Conservation (phyloP, 2,329 filamentous ascomycete species). For the Alternaria consortialis region DNA sequence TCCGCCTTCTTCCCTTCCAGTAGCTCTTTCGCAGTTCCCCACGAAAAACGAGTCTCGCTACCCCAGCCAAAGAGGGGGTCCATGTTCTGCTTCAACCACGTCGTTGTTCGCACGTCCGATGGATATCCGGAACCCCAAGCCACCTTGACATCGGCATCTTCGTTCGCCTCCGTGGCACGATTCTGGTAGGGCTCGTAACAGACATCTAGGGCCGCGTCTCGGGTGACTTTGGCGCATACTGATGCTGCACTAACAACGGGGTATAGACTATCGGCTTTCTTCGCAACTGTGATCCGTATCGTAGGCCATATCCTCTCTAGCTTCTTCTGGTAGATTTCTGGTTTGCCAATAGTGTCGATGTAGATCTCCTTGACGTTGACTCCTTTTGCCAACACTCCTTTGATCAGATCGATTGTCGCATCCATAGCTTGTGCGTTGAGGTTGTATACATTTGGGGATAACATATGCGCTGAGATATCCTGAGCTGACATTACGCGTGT, state of each 20-base stretch:
- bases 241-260: slow-evolving; percentile 93
- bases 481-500: slow-evolving; percentile 81
- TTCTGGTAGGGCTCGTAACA: slow-evolving; percentile 67
- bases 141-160: slow-evolving; percentile 49
- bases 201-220: slow-evolving; percentile 86
- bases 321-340: slow-evolving; percentile 82
- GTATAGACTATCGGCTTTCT: slow-evolving; percentile 90
- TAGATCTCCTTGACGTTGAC: slow-evolving; percentile 90
- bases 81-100: slow-evolving; percentile 87
- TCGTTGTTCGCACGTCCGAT: slow-evolving; percentile 79
- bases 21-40: slow-evolving; percentile 94
- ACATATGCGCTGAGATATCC: slow-evolving; percentile 82
- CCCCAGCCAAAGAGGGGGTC: slow-evolving; percentile 97
- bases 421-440: slow-evolving; percentile 96
- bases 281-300: slow-evolving; percentile 59
- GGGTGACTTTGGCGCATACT: slow-evolving; percentile 94
- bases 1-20: slow-evolving; percentile 76
- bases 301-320: slow-evolving; percentile 86
- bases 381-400: slow-evolving; percentile 75
- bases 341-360: slow-evolving; percentile 91
- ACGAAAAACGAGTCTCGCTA: slow-evolving; percentile 90
- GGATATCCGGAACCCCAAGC: slow-evolving; percentile 95
- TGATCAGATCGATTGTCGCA: slow-evolving; percentile 84
- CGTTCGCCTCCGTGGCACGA: slow-evolving; percentile 37
- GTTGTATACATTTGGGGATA: slow-evolving; percentile 76